phyloP scores from a whole-genome alignment of 2,329 filamentous ascomycete genomes.

The Leptographium radiaticola region DNA sequence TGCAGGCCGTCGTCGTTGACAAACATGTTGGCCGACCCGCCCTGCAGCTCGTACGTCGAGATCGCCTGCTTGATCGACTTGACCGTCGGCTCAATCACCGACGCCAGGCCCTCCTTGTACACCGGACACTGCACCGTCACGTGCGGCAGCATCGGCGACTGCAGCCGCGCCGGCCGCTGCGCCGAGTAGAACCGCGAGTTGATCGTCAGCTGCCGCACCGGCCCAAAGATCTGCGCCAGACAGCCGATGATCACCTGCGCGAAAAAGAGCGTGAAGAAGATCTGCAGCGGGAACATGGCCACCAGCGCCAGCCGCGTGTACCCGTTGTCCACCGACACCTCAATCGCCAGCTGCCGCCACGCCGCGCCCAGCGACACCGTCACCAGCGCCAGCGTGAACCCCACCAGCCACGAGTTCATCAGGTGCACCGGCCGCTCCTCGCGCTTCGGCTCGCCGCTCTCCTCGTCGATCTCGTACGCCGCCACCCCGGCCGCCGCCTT shows the following conservation, averaged over 20 bases:
- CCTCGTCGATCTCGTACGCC: conserved; percentile 53
- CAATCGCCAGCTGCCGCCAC: conserved; percentile 55
- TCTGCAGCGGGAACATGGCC: conserved; percentile 53
- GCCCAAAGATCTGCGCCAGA: conserved; percentile 62
- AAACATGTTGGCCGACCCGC: conserved; percentile 67
- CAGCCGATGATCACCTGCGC: conserved; percentile 66
- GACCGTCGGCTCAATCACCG: conserved; percentile 65
- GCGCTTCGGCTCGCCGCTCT: conserved; percentile 53
- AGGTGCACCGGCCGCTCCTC: conserved; percentile 56
- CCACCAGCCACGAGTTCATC: conserved; percentile 56
- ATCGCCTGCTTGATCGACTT: conserved; percentile 67
- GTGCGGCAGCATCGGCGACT: conserved; percentile 47
- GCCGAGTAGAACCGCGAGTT: conserved; percentile 81
- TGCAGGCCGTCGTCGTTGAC: conserved; percentile 66
- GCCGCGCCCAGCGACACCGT: conserved; percentile 55
- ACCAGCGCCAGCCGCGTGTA: conserved; percentile 53
- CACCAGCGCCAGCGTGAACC: conserved; percentile 52
- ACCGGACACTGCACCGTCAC: conserved; percentile 78
- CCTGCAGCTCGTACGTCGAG: conserved; percentile 63
- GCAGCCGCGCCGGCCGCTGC: conserved; percentile 49
- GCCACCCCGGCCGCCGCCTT: conserved; percentile 27
- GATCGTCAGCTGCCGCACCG: conserved; percentile 55
- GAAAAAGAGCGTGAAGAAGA: conserved; percentile 77
- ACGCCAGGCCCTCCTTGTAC: conserved; percentile 69
- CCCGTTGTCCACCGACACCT: conserved; percentile 50